Conservation (phyloP, 106 monocot species). For the Acorus gramineus region DNA sequence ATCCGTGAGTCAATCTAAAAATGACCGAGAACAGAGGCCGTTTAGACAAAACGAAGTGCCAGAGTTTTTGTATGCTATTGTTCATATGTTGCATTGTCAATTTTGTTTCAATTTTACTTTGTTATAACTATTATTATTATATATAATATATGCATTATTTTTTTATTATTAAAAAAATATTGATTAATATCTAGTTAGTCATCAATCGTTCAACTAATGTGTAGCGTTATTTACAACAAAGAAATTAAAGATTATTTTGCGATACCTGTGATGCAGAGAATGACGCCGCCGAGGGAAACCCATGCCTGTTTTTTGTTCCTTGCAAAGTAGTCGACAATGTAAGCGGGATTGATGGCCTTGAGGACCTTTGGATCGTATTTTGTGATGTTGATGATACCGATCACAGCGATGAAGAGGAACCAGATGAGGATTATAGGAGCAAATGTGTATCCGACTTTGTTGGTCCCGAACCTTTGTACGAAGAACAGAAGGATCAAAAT, state of each 20-base stretch:
- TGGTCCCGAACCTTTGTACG: constrained; percentile 3
- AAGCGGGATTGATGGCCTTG: constrained; percentile 8
- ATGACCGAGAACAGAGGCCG: too few species aligned
- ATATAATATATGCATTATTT: too few species aligned
- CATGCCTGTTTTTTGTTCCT: constrained; percentile 6
- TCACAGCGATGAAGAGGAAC: background rate
- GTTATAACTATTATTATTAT: too few species aligned
- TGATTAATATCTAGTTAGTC: too few species aligned
- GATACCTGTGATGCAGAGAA: constrained; percentile 17
- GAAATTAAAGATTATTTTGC: background rate
- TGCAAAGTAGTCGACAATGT: constrained; percentile 7
- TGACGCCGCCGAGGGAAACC: constrained; percentile 12
- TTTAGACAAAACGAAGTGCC: too few species aligned
- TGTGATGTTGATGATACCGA: constrained; percentile 3
- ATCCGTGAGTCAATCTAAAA: too few species aligned
- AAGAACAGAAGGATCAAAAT: constrained; percentile 9
- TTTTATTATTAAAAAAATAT: too few species aligned
- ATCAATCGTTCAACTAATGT: too few species aligned
- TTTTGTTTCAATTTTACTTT: too few species aligned
- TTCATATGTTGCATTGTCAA: too few species aligned
- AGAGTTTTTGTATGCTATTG: too few species aligned
- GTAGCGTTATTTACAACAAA: background rate
- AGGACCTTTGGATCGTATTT: constrained; percentile 4
- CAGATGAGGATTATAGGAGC: constrained; percentile 9
- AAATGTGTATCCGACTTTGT: constrained; percentile 16